Percentiles rank a stretch among this genome's conserved stretches.
Conservation (phyloP, 2,329 filamentous ascomycete genomes). For the Achaetomium macrosporum region DNA sequence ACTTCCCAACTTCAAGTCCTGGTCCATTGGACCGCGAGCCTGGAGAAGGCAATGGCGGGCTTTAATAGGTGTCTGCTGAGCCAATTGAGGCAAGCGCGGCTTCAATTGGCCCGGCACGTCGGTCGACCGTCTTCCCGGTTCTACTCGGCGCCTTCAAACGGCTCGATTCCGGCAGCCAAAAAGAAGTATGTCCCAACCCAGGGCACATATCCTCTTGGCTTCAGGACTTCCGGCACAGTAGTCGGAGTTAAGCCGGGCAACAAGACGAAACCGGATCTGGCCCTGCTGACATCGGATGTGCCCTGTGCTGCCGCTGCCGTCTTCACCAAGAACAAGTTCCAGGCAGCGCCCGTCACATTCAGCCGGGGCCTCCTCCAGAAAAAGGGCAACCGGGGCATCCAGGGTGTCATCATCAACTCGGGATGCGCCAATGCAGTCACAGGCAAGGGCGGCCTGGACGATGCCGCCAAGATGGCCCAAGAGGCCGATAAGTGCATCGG, state of each 20-base stretch:
- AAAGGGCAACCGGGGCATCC: constrained; percentile 62
- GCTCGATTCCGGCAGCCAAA: constrained; percentile 68
- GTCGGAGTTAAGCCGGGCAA: constrained; percentile 93
- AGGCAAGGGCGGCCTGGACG: constrained; percentile 79
- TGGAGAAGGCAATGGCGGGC: constrained; percentile 18
- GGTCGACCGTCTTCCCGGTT: constrained; percentile 31
- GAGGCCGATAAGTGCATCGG: constrained; percentile 63
- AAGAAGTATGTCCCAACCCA: constrained; percentile 81
- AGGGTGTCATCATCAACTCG: constrained; percentile 85
- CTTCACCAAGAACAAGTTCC: constrained; percentile 97
- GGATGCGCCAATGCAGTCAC: constrained; percentile 97
- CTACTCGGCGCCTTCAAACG: constrained; percentile 56
- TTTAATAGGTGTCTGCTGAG: constrained; percentile 18
- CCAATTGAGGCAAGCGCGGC: constrained; percentile 24
- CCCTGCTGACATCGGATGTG: constrained; percentile 77
- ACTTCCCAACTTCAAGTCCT: background rate
- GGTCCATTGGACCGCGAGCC: background rate
- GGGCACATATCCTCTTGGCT: constrained; percentile 86
- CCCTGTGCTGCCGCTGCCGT: constrained; percentile 86
- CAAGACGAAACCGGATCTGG: constrained; percentile 84
- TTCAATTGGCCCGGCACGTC: constrained; percentile 20
- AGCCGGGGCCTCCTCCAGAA: constrained; percentile 65
- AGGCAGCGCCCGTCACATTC: constrained; percentile 89
- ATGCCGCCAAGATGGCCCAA: constrained; percentile 77
- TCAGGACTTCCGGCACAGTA: constrained; percentile 77